Base-by-base conservation (phyloP, 2,329 filamentous ascomycete species). In the Cryphonectria radicalis region DNA sequence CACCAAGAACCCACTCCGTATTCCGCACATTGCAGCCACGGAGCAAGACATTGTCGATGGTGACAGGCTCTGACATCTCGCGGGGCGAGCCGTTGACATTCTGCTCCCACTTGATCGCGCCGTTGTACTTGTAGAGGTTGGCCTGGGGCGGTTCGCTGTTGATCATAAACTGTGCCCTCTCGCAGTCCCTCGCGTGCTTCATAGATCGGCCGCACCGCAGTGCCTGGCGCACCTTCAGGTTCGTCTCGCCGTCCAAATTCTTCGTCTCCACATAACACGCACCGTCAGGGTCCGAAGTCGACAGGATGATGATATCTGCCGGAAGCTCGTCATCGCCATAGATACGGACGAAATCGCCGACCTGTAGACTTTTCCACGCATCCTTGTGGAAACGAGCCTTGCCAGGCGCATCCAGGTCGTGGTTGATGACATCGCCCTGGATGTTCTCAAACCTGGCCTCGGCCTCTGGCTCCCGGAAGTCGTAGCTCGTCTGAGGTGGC, bases 191-290 rank as follows among this genome's bases (percentile, higher is more conserved):
- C 19, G 96, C 96, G 80, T 98, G 95, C 79, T 91, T 93, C 72
- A 99, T 87, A 63, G 89, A 85, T 68, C 92, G 91, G 17, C 95
- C 93, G 77, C 93, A 96, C 74, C 95, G 93, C 59, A 99, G 87
- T 28, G 96, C 94, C 78, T 95, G 93, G 72, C 96, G 92, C 73
- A 98, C 94, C 82, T 99, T 99, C 74, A 99, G 84, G 77, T 99
- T 99, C 2, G 96, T 99, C 83, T 99, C 96, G 66, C 96, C 96
- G 78, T 99, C 96, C 84, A 99, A 80, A 79, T 97, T 98, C 85
- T 98, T 99, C 2, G 96, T 99, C 82, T 99, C 96, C 32, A 99
- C 92, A 77, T 98, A 99, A 81, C 96, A 99, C 53, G 93, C 93
- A 66, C 96, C 96, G 76, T 99, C 96, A 0, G 92, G 88, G 76